Base-by-base conservation (phyloP, 192 early-diverging fungal genomes). In the Gaertneriomyces sp. region DNA sequence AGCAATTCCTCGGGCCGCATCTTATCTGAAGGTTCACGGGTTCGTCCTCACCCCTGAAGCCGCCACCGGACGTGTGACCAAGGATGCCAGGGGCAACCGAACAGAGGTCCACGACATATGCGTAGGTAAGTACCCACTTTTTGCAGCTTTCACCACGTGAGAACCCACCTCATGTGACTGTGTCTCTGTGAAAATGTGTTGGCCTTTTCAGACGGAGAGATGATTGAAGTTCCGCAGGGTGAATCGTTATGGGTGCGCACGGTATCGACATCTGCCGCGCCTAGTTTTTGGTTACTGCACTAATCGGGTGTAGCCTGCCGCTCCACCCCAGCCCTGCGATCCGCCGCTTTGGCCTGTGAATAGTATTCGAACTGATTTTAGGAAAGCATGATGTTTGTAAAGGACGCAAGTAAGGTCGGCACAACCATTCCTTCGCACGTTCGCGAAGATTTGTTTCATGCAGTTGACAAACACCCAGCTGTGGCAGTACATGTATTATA, bases 181-280 rank as follows among this genome's bases (percentile, higher is more conserved):
- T 47, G 45, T 25, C 12, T 11, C 1, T 10, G 11, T 53, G 38
- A 59, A 33, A 19, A 52, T 42, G 42, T 17, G 42, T 17, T 7
- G 10, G 16, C 45, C 14, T 70, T 63, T 57, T 44, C 68, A 12
- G 68, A 70, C 45, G 68, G 68, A 20, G 63, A 70, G 25, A 70
- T 70, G 63, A 25, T 60, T 14, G n/a, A 43, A 43, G 14, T 60
- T 6, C 14, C 40, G 38, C n/a, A 60, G 12, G 59, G 59, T 14
- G 4, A 45, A 12, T 33, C 40, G 6, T 33, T 60, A 16, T 44
- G 59, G 40, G 59, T 60, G n/a, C 12, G 43, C 12, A 44, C 25
- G 25, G 25, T 33, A 33, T 33, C 25, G 25, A 33, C 25, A 33
- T 33, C 25, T 0, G 2, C 0, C 25, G 25, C 25, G 2, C 25